Evolutionary conservation across 306 rosid species (phyloP).

Genomic region (Lotus japonicus): DNA sequence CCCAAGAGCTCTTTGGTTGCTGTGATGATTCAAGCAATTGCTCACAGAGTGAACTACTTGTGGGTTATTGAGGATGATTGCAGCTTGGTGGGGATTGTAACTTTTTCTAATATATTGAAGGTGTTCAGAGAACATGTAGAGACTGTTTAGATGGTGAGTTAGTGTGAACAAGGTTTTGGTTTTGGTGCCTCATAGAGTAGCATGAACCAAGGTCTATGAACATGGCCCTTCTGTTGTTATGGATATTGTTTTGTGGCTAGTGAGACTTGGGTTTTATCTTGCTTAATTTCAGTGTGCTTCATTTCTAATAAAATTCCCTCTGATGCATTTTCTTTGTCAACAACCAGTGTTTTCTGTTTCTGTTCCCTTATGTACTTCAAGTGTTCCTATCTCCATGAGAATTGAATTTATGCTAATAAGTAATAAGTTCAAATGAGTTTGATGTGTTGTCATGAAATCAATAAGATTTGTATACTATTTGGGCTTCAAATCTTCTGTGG

Average conservation of each 20-base stretch:
- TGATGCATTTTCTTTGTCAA: background rate
- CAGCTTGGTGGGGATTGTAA: conserved; percentile 80
- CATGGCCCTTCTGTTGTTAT: conserved; percentile 8
- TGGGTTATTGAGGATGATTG: conserved; percentile 95
- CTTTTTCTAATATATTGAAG: conserved; percentile 64
- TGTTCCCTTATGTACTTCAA: background rate
- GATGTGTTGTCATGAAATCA: background rate
- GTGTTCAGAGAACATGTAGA: conserved; percentile 75
- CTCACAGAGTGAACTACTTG: conserved; percentile 84
- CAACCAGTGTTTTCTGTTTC: background rate
- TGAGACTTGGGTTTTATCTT: conserved; percentile 12
- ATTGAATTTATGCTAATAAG: background rate
- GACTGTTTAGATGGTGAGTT: conserved; percentile 3
- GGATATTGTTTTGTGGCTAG: conserved; percentile 13
- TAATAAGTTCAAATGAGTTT: background rate
- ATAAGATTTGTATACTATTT: background rate
- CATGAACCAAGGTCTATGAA: conserved; percentile 9
- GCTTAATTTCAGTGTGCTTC: background rate
- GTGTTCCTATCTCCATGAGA: background rate
- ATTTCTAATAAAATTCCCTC: conserved; percentile 8
- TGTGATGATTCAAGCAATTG: conserved; percentile 95
- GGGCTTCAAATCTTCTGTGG: background rate
- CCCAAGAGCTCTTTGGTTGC: conserved; percentile 86
- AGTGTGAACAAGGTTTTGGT: conserved; percentile 3
- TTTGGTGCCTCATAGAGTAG: conserved; percentile 9